Evolutionary conservation across 371 early-diverging fungal genomes (phyloP).

Genomic region (Batkoa obscura): DNA sequence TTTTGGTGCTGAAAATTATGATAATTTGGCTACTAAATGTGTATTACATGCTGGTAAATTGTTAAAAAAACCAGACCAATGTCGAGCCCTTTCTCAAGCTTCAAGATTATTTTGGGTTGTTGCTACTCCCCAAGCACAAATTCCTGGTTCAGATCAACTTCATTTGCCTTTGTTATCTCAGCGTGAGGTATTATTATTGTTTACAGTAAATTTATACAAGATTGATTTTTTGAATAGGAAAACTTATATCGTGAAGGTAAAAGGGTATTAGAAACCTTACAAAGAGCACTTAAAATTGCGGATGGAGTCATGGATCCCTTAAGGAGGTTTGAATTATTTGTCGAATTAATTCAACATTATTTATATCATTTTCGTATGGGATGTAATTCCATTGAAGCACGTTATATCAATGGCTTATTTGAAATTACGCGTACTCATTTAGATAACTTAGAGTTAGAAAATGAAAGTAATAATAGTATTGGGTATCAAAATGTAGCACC

Average conservation of each 20-base stretch:
- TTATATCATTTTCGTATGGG: slow-evolving; percentile 56
- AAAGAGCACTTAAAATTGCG: slow-evolving; percentile 77
- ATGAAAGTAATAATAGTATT: neutral
- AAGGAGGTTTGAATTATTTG: slow-evolving; percentile 65
- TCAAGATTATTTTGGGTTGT: slow-evolving; percentile 77
- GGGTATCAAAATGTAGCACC: neutral
- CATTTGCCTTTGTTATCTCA: slow-evolving; percentile 9
- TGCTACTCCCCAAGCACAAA: no score
- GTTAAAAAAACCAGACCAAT: slow-evolving; percentile 81
- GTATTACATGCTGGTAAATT: slow-evolving; percentile 69
- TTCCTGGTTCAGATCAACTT: slow-evolving; percentile 11
- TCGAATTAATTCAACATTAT: slow-evolving; percentile 76
- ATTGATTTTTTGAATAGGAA: neutral
- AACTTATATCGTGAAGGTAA: slow-evolving; percentile 51
- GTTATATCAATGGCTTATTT: slow-evolving; percentile 4
- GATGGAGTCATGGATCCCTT: slow-evolving; percentile 71
- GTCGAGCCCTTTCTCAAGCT: slow-evolving; percentile 54
- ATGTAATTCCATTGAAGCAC: neutral
- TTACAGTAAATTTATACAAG: slow-evolving; percentile 12
- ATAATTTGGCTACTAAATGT: slow-evolving; percentile 69
- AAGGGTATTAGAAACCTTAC: slow-evolving; percentile 61
- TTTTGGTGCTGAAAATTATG: slow-evolving; percentile 67
- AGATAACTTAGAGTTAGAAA: neutral
- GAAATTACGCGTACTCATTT: neutral
- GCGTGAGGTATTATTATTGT: neutral